Base-by-base conservation (phyloP, 2,329 filamentous ascomycete genomes). In the Aureobasidium sp. region DNA sequence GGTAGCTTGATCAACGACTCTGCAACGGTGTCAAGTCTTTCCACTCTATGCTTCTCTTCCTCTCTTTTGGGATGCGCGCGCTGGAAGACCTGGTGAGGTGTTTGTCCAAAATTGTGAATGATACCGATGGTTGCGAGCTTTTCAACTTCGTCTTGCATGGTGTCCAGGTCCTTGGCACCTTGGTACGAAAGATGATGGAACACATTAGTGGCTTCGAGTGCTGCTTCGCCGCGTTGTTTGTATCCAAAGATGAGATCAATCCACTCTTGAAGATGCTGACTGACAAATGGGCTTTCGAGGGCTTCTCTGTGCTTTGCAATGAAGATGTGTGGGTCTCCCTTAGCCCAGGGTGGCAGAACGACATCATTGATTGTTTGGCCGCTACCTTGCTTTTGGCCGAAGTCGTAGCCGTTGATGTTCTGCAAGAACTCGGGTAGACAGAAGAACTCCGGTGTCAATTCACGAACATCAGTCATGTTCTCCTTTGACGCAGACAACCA, bases 71-170 rank as follows among this genome's bases (percentile, higher is more conserved):
- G 86, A 73, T 99, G 94, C 14, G 88, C 81, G 63, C 88, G 87
- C 48, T 85, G 83, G 72, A 97, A 99, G 17, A 97, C 88, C 72
- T 99, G 95, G 68, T 95, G 89, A 1, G 95, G 94, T 1, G 95
- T 99, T 73, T 99, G 94, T 0, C 94, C 94, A 73, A 99, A 99
- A 68, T 97, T 97, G 75, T 99, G 93, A 68, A 99, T 97, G 67
- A 97, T 96, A 37, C 91, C 91, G 60, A 96, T 97, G 0, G 91
- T 93, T 5, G 93, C 90, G 7, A 91, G 80, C 47, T 91, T 83
- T 73, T 97, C 92, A 61, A 93, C 85, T 0, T 90, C 88, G 70
- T 97, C 93, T 8, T 87, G 85, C 64, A 99, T 97, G 58, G 86
- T 87, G 72, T 99, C 94, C 5, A 99, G 78, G 72, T 99, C 90